These are phyloP conservation scores for Zarea fungicola DNA, from an alignment of 2,329 filamentous ascomycete species.

Conservation along the genomic window DNA sequence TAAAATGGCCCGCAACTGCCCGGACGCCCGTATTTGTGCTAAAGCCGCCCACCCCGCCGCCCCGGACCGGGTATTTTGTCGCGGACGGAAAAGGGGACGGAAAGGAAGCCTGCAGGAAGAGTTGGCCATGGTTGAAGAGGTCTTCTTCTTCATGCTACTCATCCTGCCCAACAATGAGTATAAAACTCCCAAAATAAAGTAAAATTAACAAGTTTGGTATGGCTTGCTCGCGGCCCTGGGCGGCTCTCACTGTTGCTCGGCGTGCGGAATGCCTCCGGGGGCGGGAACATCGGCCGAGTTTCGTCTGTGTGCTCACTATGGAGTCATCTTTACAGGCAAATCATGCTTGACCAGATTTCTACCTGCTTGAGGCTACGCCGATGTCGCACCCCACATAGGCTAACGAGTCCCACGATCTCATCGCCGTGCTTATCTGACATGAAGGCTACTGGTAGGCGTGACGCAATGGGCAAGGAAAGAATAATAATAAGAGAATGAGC, in stretches of 20 bases:
- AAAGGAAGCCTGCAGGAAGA: background rate
- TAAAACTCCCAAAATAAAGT: too few relatives aligned
- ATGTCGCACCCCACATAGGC: background rate
- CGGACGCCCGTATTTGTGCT: background rate
- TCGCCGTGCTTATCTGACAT: background rate
- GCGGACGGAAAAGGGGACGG: background rate
- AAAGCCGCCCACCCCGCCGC: slow-evolving; percentile 10
- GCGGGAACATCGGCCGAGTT: too few relatives aligned
- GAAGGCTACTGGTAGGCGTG: too few relatives aligned
- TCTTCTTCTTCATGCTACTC: too few relatives aligned
- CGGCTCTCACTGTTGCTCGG: background rate
- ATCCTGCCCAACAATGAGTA: too few relatives aligned
- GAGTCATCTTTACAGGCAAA: too few relatives aligned
- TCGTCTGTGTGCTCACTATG: too few relatives aligned
- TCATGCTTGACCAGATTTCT: background rate
- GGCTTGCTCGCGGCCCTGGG: too few relatives aligned
- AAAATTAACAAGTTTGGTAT: too few relatives aligned
- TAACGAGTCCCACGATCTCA: background rate
- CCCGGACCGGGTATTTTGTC: background rate
- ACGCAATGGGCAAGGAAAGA: too few relatives aligned
- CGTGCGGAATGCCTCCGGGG: slow-evolving; percentile 1
- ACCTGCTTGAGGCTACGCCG: background rate
- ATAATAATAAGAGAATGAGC: too few relatives aligned
- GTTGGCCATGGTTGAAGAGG: too few relatives aligned
- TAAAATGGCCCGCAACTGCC: slow-evolving; percentile 8